Conservation (phyloP, 306 rosid genomes). For the Acacia melanoxylon region DNA sequence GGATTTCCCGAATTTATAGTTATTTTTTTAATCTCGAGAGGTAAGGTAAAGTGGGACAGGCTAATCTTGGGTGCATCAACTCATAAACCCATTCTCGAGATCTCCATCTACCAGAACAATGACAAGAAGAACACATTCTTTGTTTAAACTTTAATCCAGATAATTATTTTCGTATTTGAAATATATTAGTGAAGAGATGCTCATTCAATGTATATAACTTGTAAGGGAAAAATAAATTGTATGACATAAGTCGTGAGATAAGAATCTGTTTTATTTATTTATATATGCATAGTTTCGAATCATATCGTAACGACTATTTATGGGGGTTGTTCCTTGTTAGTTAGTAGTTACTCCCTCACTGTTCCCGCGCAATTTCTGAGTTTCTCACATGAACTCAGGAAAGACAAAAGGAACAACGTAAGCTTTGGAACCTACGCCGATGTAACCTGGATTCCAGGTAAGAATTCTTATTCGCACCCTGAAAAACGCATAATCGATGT, state of each 20-base stretch:
- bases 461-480: background rate
- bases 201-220: background rate
- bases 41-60: background rate
- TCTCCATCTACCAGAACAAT: background rate
- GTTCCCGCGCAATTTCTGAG: constrained; percentile 18
- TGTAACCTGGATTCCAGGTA: background rate
- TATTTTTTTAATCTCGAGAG: background rate
- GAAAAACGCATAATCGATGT: background rate
- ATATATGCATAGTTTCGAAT: background rate
- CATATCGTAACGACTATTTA: background rate
- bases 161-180: background rate
- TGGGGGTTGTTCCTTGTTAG: background rate
- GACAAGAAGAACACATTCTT: background rate
- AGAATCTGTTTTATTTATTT: background rate
- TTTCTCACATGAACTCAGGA: background rate
- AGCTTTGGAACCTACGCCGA: background rate
- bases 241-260: background rate
- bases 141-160: background rate
- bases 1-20: background rate
- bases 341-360: background rate
- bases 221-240: background rate
- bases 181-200: background rate
- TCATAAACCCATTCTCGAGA: background rate
- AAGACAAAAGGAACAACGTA: background rate
- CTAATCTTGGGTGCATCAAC: background rate